phyloP scores from a whole-genome alignment of 2,329 filamentous ascomycete genomes.

The Fusarium devonianum region DNA sequence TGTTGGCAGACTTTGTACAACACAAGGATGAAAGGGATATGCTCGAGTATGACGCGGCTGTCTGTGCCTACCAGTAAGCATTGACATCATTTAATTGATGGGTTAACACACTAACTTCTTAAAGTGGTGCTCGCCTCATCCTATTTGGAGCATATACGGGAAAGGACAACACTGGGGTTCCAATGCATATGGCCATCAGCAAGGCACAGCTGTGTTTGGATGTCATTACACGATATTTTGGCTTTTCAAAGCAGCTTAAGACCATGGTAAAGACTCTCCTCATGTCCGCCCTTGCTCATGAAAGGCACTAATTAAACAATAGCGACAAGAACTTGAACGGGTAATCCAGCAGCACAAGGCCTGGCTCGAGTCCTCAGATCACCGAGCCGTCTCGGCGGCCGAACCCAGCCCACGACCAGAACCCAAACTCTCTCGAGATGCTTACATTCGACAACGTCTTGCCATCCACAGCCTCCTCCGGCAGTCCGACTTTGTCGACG shows the following conservation, averaged over 20 bases:
- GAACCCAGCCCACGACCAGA: conserved; percentile 15
- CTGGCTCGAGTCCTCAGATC: conserved; percentile 38
- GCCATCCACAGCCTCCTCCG: conserved; percentile 51
- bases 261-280: conserved; percentile 26
- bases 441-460: conserved; percentile 42
- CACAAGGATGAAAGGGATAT: conserved; percentile 41
- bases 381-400: conserved; percentile 20
- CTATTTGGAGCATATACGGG: conserved; percentile 44
- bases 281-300: fast-evolving
- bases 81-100: too few species aligned
- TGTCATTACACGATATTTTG: conserved; percentile 39
- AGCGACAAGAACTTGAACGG: conserved; percentile 41
- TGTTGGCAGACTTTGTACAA: conserved; percentile 46
- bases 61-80: conserved; percentile 56
- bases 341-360: conserved; percentile 37
- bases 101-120: too few species aligned
- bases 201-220: conserved; percentile 40
- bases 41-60: conserved; percentile 52
- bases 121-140: conserved; percentile 48
- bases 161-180: conserved; percentile 35
- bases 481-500: conserved; percentile 50
- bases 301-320: not conserved
- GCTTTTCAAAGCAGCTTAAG: conserved; percentile 40
- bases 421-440: conserved; percentile 33
- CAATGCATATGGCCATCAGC: conserved; percentile 40